Conservation (phyloP, 345 rosid genomes). For the Eucalyptus pauciflora region DNA sequence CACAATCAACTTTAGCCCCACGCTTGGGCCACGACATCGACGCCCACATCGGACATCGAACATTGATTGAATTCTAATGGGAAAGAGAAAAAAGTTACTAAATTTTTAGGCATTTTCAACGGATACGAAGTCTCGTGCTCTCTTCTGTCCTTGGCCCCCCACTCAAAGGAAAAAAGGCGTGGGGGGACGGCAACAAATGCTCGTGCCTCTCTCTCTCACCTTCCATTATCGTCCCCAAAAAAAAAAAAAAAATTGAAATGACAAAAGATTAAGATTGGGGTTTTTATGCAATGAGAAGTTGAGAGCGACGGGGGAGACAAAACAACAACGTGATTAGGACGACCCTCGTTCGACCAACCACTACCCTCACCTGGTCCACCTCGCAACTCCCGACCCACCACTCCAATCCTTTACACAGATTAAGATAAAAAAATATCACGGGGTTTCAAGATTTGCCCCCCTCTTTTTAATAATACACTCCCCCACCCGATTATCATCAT, state of each 20-base stretch:
- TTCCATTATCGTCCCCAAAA: not conserved
- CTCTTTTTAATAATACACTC: not conserved
- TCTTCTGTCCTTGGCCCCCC: not conserved
- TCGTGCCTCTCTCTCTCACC: not conserved
- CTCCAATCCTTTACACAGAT: not conserved
- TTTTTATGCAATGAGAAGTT: not conserved
- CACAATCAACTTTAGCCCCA: not conserved
- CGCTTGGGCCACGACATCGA: not conserved
- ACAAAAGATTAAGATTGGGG: not conserved
- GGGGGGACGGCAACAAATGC: not conserved
- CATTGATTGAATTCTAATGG: not conserved
- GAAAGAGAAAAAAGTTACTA: not conserved
- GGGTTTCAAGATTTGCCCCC: not conserved
- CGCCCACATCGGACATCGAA: not conserved
- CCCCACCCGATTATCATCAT: not conserved
- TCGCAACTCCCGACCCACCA: not conserved
- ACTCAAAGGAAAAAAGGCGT: not conserved
- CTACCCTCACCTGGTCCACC: not conserved
- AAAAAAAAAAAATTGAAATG: not conserved
- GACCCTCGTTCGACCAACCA: not conserved
- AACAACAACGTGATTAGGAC: not conserved
- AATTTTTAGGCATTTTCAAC: not conserved
- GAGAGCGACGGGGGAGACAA: not conserved
- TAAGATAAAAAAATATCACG: not conserved
- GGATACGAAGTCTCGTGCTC: not conserved